Evolutionary conservation across 129 eudicot species (phyloP), one percentile per base, ranked within the genome.

Genomic region (Helianthus tuberosus): DNA sequence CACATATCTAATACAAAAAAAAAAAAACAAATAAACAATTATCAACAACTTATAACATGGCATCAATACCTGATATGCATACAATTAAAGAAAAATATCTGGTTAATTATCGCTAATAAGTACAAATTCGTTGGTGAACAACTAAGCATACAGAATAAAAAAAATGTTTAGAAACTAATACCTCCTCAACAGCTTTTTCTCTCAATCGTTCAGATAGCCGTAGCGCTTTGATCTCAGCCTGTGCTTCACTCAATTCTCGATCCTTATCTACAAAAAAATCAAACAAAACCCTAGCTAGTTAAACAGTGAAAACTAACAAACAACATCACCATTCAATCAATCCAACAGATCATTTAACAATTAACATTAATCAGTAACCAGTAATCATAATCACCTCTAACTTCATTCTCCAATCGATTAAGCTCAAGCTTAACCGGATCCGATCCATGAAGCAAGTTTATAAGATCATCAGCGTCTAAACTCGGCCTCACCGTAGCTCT

Each of bases 341-440:
- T 64, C 73, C 20, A 72, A 69, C 57, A 75, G 85, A 84, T 80
- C 89, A 88, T 57, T 65, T 61, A 49, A 35, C 74, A 81, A 48
- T 32, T 32, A 32, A 32, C 36, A 32, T 3, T 3, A 32, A 32
- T 32, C 36, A 32, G 36, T 3, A 32, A 32, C 3, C 36, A 32
- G 36, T 32, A 32, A 32, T 32, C 36, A 32, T 64, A 71, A 79
- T 72, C 38, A 94, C 98, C 98, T 88, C 96, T 83, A 76, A 94
- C 97, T 88, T 90, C 98, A 82, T 94, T 94, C 73, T 94, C 98
- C 68, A 94, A 82, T 5, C 98, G 93, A 81, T 90, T 94, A 17
- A 94, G 97, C 89, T 94, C 98, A 39, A 94, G 38, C 84, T 85
- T 90, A 69, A 94, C 98, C 88, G 98, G 98, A 94, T 94, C 98